Evolutionary conservation across 2,329 filamentous ascomycete species (phyloP).

Genomic region (Sphaerostilbella broomeana): DNA sequence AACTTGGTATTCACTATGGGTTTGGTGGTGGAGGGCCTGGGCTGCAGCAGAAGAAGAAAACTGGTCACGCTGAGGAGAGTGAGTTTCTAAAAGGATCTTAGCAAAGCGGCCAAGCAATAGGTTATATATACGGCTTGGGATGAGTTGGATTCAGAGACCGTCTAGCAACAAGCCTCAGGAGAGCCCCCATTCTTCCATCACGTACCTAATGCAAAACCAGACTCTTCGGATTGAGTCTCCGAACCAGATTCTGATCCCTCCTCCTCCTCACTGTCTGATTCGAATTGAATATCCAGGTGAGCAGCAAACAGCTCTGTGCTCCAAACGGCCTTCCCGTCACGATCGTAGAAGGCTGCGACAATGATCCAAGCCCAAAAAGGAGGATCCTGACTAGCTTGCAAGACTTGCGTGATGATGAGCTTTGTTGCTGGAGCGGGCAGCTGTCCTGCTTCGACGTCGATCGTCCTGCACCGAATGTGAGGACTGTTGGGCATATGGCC

Average conservation of each 20-base stretch:
- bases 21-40: too few species aligned
- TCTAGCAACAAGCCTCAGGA: not conserved
- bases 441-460: conserved; percentile 23
- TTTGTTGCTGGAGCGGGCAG: conserved; percentile 41
- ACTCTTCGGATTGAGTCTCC: conserved; percentile 7
- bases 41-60: not conserved
- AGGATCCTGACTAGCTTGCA: conserved; percentile 26
- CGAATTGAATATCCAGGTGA: conserved; percentile 21
- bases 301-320: conserved; percentile 39
- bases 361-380: conserved; percentile 41
- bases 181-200: too few species aligned
- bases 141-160: not conserved
- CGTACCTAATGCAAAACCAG: conserved; percentile 19
- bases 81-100: conserved; percentile 3
- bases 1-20: too few species aligned
- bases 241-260: conserved; percentile 6
- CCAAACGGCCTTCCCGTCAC: conserved; percentile 35
- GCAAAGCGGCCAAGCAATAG: not conserved
- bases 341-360: conserved; percentile 42
- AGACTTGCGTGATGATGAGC: conserved; percentile 38
- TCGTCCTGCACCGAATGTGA: conserved; percentile 18
- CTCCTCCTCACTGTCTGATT: conserved; percentile 20
- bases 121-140: not conserved
- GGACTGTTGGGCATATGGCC: conserved; percentile 17
- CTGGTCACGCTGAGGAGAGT: not conserved